Percentiles rank a stretch among this genome's conserved stretches.
Evolutionary conservation across 2,329 filamentous ascomycete genomes (phyloP).

Genomic region (Coniella lustricola): DNA sequence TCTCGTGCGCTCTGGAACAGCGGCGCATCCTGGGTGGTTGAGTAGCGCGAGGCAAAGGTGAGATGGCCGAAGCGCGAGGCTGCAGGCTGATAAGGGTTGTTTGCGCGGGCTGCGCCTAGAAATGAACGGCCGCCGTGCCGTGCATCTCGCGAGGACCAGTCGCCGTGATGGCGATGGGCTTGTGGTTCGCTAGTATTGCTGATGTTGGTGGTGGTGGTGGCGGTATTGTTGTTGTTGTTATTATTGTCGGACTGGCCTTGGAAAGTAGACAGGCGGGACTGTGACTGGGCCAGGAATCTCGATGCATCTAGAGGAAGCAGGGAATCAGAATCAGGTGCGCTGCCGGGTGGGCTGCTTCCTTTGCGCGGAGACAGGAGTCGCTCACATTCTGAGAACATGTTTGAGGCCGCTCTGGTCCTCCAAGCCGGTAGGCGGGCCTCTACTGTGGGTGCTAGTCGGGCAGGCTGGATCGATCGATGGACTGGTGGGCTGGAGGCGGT

Average conservation of each 20-base stretch:
- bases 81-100: conserved; percentile 72
- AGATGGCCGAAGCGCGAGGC: conserved; percentile 65
- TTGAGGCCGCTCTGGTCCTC: conserved; percentile 22
- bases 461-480: not conserved
- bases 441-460: not conserved
- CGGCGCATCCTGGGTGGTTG: conserved; percentile 69
- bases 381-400: conserved; percentile 89
- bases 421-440: conserved; percentile 10
- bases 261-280: conserved; percentile 76
- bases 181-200: conserved; percentile 17
- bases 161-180: conserved; percentile 26
- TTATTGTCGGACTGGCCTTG: conserved; percentile 47
- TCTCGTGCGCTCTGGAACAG: conserved; percentile 91
- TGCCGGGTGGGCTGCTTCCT: not conserved
- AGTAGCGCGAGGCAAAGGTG: conserved; percentile 70
- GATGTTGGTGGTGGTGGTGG: no score
- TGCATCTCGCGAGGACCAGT: conserved; percentile 29
- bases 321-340: conserved; percentile 1
- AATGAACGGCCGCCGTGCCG: conserved; percentile 34
- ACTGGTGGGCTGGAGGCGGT: not conserved
- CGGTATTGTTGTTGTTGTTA: conserved; percentile 26
- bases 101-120: conserved; percentile 32
- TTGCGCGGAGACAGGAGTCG: conserved; percentile 16
- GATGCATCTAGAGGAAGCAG: conserved; percentile 67
- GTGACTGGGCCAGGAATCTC: conserved; percentile 90